phyloP scores from a whole-genome alignment of 768 basidiomycete species.

The Termitomyces sp. region DNA sequence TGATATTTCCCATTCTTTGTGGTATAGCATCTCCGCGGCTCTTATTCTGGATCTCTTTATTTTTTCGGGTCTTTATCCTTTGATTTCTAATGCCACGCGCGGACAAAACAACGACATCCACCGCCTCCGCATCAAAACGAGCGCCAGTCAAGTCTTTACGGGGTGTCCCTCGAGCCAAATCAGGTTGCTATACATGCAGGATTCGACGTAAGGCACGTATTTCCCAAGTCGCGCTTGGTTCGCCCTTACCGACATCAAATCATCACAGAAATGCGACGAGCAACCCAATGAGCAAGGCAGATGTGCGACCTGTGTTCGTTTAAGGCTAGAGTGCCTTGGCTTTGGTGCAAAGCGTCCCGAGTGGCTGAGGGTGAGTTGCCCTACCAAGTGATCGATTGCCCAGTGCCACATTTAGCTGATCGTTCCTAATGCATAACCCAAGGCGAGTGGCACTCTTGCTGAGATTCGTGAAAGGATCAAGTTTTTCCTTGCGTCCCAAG shows the following conservation, averaged over 20 bases:
- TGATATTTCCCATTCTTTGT: neutral
- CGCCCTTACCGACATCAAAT: constrained; percentile 13
- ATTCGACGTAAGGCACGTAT: constrained; percentile 72
- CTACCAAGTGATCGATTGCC: constrained; percentile 5
- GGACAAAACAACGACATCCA: constrained; percentile 1
- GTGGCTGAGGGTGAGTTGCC: constrained; percentile 67
- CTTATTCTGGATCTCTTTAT: neutral
- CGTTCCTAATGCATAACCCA: constrained; percentile 1
- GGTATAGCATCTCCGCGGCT: neutral
- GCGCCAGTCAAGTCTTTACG: neutral
- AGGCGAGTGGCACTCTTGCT: constrained; percentile 9
- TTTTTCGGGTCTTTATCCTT: neutral
- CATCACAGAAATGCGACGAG: constrained; percentile 79
- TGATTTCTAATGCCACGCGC: constrained; percentile 2
- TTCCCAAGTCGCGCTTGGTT: neutral
- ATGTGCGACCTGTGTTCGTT: constrained; percentile 76
- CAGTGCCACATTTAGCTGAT: constrained; percentile 7
- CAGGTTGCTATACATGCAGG: constrained; percentile 86
- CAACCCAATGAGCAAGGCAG: constrained; percentile 55
- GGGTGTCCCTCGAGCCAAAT: constrained; percentile 59
- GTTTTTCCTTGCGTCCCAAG: constrained; percentile 11
- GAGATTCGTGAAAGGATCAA: constrained; percentile 13
- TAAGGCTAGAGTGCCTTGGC: constrained; percentile 78
- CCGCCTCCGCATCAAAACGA: neutral
- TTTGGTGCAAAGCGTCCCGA: constrained; percentile 86